These are phyloP conservation scores for Penicillium turbatum DNA, from an alignment of 495 filamentous ascomycete genomes.

Conservation along the genomic window DNA sequence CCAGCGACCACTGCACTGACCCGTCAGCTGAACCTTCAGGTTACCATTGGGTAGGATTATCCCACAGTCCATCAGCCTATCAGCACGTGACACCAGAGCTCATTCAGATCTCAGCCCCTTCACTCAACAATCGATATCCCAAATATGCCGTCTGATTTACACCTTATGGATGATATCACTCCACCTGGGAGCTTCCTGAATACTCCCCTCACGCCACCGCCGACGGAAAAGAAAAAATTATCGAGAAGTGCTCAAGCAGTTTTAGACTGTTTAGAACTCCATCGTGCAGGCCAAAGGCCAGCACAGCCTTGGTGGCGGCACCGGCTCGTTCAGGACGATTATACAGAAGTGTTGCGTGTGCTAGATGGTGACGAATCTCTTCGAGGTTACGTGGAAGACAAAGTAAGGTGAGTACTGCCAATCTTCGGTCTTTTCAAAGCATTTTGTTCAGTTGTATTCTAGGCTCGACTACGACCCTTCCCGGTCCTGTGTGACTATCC, in stretches of 20 bases:
- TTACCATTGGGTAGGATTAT: no score
- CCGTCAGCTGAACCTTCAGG: no score
- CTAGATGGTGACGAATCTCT: conserved; percentile 11
- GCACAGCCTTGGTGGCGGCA: neutral
- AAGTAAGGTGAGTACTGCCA: conserved; percentile 16
- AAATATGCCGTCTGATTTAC: neutral
- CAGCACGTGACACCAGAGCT: no score
- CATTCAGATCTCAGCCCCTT: no score
- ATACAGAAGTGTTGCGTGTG: conserved; percentile 8
- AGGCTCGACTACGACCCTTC: conserved; percentile 22
- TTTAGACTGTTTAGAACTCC: neutral
- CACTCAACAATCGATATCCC: neutral
- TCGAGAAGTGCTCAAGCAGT: neutral
- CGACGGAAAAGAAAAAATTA: neutral
- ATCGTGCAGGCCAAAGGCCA: neutral
- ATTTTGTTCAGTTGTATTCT: conserved; percentile 4
- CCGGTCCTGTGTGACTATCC: conserved; percentile 14
- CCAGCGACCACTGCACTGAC: no score
- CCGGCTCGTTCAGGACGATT: neutral
- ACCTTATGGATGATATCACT: neutral
- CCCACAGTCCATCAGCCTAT: no score
- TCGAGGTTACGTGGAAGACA: conserved; percentile 15
- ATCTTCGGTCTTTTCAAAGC: neutral
- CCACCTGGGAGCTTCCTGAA: neutral
- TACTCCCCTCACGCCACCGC: neutral